phyloP scores from a whole-genome alignment of 139 green algal species.

The Volvox reticuliferus region DNA sequence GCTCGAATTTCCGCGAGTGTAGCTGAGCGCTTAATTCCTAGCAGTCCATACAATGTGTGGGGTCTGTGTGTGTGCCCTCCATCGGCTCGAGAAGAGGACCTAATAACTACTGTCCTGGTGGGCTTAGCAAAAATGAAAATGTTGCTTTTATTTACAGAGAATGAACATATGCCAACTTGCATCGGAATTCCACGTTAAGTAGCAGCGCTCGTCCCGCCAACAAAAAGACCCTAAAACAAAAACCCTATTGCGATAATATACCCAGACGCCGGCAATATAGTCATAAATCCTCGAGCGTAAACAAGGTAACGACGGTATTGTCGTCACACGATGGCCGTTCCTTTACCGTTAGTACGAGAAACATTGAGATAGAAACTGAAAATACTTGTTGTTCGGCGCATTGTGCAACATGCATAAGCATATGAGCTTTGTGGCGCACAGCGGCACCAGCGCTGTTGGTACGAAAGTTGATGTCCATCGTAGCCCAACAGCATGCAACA shows the following conservation, averaged over 20 bases:
- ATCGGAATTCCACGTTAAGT: background rate
- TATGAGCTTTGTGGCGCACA: background rate
- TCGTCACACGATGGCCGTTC: too few species aligned
- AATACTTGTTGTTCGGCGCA: too few species aligned
- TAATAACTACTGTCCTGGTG: background rate
- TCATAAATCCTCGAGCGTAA: too few species aligned
- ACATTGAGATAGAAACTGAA: background rate
- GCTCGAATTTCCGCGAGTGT: constrained; percentile 18
- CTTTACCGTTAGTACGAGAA: background rate
- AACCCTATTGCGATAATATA: too few species aligned
- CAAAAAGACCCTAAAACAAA: too few species aligned
- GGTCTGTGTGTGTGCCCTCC: background rate
- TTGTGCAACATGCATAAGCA: background rate
- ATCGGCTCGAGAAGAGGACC: constrained; percentile 1
- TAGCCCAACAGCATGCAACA: too few species aligned
- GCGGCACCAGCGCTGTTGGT: background rate
- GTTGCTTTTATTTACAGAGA: background rate
- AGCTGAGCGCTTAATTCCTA: constrained; percentile 42
- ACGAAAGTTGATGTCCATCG: background rate
- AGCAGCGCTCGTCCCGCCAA: background rate
- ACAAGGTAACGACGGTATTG: too few species aligned
- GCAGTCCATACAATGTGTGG: constrained; percentile 43
- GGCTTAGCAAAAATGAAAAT: background rate
- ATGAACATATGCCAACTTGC: background rate
- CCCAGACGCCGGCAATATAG: too few species aligned